Evolutionary conservation across 176 grass and related monocot genomes (phyloP).

Genomic region (Carex myosuroides): DNA sequence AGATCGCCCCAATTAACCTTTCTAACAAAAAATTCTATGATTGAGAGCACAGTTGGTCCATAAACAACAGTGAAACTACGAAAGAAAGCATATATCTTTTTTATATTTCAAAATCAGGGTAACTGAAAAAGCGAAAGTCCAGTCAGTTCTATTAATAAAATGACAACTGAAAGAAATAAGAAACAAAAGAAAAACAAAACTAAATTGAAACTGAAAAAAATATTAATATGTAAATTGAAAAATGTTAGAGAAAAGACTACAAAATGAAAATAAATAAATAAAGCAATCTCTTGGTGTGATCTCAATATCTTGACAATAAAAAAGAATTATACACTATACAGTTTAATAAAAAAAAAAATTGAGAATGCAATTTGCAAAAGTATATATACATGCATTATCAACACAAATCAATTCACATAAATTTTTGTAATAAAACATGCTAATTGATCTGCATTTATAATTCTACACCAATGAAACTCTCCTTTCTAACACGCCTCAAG

Average conservation of each 20-base stretch:
- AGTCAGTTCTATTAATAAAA: no score
- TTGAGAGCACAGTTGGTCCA: no score
- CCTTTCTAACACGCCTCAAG: neutral
- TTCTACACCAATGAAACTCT: neutral
- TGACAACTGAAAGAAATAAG: neutral
- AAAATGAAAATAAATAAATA: neutral
- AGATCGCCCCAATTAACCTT: no score
- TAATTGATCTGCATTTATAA: neutral
- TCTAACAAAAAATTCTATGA: no score
- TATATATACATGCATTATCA: neutral
- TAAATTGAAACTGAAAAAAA: neutral
- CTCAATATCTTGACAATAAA: neutral
- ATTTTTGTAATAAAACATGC: neutral
- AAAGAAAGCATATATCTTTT: no score
- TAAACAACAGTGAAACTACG: no score
- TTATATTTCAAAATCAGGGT: no score
- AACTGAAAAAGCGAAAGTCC: no score
- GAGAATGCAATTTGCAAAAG: neutral
- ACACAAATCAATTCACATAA: neutral
- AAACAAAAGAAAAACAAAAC: neutral
- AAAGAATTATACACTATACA: constrained; percentile 1
- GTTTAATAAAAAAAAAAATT: neutral
- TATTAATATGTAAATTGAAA: neutral
- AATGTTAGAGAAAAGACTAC: neutral
- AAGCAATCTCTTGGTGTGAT: neutral